Evolutionary conservation across 768 basidiomycete genomes (phyloP), one percentile per base, ranked within the genome.

Genomic region (Russula sp.): DNA sequence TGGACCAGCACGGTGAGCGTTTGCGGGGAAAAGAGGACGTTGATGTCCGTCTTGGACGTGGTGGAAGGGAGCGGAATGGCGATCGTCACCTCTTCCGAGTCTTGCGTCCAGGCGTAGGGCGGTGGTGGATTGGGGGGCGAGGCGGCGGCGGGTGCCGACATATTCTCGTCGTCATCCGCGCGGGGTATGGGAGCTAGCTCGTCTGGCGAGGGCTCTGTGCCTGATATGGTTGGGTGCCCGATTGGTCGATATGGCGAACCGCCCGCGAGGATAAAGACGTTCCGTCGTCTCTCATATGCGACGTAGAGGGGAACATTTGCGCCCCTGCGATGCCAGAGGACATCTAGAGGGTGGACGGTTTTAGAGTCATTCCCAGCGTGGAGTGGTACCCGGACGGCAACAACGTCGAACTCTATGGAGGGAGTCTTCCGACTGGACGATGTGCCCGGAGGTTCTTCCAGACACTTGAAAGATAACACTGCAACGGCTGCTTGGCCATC

Each of bases 101-200:
- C 86, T 71, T 99, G 96, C 0, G 86, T 91, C 96, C 96, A 99
- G 1, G 92, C 91, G 74, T 94, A 98, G 0, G 94, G 89, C 32
- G 84, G 83, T 4, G 88, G 89, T 3, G 88, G 89, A 66, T 80
- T 86, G 10, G 74, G 71, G 1, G 76, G 76, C 22, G 71, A 58
- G 31, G 74, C 70, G 9, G 69, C 57, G 52, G 71, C 67, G 31
- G 71, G 45, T 20, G 74, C 70, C 6, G 69, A 27, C 27, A 27
- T 27, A 27, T 27, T 60, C 47, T 70, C 67, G 5, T 71, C 66
- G 14, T 88, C 88, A 63, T 77, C 79, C 7, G 75, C 71, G 53
- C 84, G 82, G 18, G 91, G 88, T 53, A 90, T 84, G 5, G 88
- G 84, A 0, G 80, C 85, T 2, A 87, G 73, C 68, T 92, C 91